Base-by-base conservation (phyloP, 164 flowering plant genomes). In the Stephania yunnanensis region DNA sequence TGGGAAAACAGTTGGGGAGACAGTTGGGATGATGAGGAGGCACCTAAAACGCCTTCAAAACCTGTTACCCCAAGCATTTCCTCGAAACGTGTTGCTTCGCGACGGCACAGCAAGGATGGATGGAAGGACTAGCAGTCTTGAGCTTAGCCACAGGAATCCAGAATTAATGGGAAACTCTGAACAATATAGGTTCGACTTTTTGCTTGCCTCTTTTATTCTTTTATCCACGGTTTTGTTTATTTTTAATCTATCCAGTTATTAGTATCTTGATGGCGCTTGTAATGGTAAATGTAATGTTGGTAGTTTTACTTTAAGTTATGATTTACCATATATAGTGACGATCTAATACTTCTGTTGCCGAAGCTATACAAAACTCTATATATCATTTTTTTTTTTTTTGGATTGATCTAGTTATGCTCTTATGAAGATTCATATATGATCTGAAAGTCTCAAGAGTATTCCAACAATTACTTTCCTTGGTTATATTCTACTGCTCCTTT, bases 1-100 rank as follows among this genome's bases (percentile, higher is more conserved):
- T 93, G 97, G 97, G 91, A 91, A 69, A 74, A 86, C 65, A 84
- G 82, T 46, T 92, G 97, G 97, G 92, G 82, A 5, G 91, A 91
- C 76, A 78, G 74, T 77, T 90, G 95, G 93, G 95, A 89, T 74
- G 94, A 93, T 22, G 94, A 89, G 70, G 97, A 91, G 75, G 91
- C 91, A 10, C 91, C 93, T 0, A 82, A 17, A 69, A 84, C 92
- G 2, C 90, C 94, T 4, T 79, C 91, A 12, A 66, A 80, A 81
- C 94, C 91, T 0, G 80, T 87, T 11, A 90, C 91, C 70, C 92
- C 93, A 0, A 87, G 85, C 70, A 74, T 87, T 68, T 89, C 93
- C 0, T 85, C 93, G 13, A 87, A 84, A 76, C 89, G 93, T 46
- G 88, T 90, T 17, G 87, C 95, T 30, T 74, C 97, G 6, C 77